phyloP scores from a whole-genome alignment of 1,284 basidiomycete species.

The Marasmius oreades region DNA sequence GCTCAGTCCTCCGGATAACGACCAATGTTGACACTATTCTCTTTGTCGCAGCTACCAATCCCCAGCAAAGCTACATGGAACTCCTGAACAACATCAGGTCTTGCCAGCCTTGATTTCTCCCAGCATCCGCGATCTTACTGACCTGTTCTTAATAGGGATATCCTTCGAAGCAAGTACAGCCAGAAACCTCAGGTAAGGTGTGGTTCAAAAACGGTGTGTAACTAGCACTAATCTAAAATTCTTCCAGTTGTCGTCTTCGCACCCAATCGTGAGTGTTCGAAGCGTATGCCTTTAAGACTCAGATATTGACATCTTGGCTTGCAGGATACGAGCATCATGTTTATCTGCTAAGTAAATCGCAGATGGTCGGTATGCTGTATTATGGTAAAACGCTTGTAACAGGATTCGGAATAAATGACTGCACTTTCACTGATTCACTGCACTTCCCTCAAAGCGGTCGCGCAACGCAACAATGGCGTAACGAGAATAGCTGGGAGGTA shows the following conservation, averaged over 20 bases:
- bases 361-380: too few species aligned
- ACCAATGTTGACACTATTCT: conserved; percentile 1
- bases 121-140: background rate
- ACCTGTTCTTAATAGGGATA: conserved; percentile 33
- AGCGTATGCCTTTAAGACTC: conserved; percentile 3
- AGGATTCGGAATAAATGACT: too few species aligned
- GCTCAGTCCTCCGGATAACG: conserved; percentile 1
- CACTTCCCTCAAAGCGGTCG: too few species aligned
- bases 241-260: conserved; percentile 64
- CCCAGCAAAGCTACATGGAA: conserved; percentile 77
- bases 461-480: too few species aligned
- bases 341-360: conserved; percentile 40
- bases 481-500: too few species aligned
- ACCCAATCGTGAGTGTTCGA: conserved; percentile 60
- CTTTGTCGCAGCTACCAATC: conserved; percentile 48
- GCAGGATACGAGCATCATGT: conserved; percentile 53
- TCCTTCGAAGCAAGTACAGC: conserved; percentile 65
- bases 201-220: too few species aligned
- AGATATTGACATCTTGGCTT: conserved; percentile 4
- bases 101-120: background rate
- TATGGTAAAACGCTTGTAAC: too few species aligned
- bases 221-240: background rate
- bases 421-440: too few species aligned
- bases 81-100: conserved; percentile 71
- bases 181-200: conserved; percentile 85